Evolutionary conservation across 148 eudicot species (phyloP).

Genomic region (Rhododendron ferrugineum): DNA sequence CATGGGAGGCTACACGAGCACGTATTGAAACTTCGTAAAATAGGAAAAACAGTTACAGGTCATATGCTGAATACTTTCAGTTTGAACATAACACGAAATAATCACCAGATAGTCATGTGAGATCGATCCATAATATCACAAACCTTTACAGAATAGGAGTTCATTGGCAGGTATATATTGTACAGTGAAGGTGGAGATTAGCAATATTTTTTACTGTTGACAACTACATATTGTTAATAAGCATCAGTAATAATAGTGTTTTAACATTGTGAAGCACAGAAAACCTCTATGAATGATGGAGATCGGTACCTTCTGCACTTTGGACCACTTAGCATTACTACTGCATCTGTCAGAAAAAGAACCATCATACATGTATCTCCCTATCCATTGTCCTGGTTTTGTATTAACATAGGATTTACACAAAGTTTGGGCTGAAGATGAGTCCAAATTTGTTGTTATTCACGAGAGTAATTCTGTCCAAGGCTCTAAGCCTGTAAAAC

Average conservation of each 20-base stretch:
- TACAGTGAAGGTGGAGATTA: constrained; percentile 1
- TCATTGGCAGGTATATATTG: background rate
- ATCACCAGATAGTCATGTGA: background rate
- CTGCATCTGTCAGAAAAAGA: background rate
- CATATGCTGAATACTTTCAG: background rate
- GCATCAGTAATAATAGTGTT: background rate
- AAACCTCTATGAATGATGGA: background rate
- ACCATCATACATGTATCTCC: background rate
- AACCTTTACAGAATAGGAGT: no score
- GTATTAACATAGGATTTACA: background rate
- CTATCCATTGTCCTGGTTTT: background rate
- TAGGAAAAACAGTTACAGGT: background rate
- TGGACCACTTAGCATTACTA: background rate
- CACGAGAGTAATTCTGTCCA: background rate
- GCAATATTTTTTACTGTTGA: background rate
- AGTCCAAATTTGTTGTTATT: background rate
- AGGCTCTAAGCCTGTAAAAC: constrained; percentile 8
- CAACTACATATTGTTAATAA: background rate
- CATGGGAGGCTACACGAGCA: constrained; percentile 30
- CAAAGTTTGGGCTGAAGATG: background rate
- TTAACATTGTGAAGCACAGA: background rate
- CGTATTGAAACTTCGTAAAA: constrained; percentile 12
- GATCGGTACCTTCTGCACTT: background rate
- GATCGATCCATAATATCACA: background rate
- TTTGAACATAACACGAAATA: background rate